phyloP scores from a whole-genome alignment of 2,329 filamentous ascomycete species.

The Penicillium sp. region DNA sequence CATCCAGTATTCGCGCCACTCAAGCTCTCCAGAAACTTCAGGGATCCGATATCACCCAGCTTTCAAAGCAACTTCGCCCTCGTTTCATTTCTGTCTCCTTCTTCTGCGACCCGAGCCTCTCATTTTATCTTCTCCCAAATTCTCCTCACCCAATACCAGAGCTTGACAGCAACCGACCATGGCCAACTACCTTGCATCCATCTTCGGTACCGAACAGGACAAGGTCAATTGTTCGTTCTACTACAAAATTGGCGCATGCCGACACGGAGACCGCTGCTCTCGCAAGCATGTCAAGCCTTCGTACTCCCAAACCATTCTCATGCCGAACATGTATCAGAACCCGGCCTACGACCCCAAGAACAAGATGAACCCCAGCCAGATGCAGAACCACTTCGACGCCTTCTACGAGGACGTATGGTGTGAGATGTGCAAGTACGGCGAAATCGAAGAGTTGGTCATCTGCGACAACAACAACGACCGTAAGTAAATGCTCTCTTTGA shows the following conservation, averaged over 20 bases:
- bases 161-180: constrained; percentile 49
- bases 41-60: constrained; percentile 22
- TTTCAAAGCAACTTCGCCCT: constrained; percentile 8
- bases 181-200: constrained; percentile 98
- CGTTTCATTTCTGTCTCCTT: background rate
- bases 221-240: constrained; percentile 99
- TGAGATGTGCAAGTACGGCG: constrained; percentile 98
- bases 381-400: constrained; percentile 99
- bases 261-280: constrained; percentile 96
- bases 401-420: constrained; percentile 99
- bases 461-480: constrained; percentile 99
- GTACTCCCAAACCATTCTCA: constrained; percentile 94
- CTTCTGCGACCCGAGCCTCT: background rate
- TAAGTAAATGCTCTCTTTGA: constrained; percentile 48
- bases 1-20: constrained; percentile 13
- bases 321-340: constrained; percentile 99
- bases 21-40: constrained; percentile 40
- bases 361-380: constrained; percentile 93
- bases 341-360: constrained; percentile 94
- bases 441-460: constrained; percentile 95
- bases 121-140: background rate
- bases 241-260: constrained; percentile 99
- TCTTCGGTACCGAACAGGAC: constrained; percentile 99
- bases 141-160: background rate
- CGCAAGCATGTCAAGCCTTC: constrained; percentile 99